Evolutionary conservation across 306 rosid genomes (phyloP).

Genomic region (Quercus suber): DNA sequence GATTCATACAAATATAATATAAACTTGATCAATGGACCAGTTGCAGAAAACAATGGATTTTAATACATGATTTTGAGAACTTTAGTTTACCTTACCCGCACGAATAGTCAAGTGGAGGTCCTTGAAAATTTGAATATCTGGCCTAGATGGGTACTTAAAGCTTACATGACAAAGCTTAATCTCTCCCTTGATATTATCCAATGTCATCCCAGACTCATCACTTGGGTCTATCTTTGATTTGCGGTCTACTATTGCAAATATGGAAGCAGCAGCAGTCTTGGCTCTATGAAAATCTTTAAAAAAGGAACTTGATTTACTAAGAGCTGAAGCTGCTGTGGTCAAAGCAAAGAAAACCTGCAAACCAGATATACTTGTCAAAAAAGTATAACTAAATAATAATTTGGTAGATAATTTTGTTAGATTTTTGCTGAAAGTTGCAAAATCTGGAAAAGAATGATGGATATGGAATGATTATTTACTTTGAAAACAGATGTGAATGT

Average conservation of each 20-base stretch:
- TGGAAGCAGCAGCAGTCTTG: slow-evolving; percentile 60
- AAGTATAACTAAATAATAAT: neutral
- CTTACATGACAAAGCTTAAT: slow-evolving; percentile 59
- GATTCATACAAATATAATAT: neutral
- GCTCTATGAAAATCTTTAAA: slow-evolving; percentile 62
- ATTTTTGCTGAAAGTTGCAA: neutral
- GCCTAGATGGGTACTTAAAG: slow-evolving; percentile 80
- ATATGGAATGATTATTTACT: slow-evolving; percentile 29
- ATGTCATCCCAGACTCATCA: slow-evolving; percentile 55
- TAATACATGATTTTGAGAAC: neutral
- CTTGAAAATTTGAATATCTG: slow-evolving; percentile 63
- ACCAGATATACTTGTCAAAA: neutral
- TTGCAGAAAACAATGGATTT: neutral
- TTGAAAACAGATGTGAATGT: slow-evolving; percentile 60
- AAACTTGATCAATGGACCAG: neutral
- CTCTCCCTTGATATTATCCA: slow-evolving; percentile 57
- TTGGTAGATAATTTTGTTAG: neutral
- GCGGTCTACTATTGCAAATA: slow-evolving; percentile 54
- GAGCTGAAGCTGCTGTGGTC: slow-evolving; percentile 26
- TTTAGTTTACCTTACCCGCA: slow-evolving; percentile 63
- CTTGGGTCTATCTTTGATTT: slow-evolving; percentile 61
- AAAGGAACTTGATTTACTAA: slow-evolving; percentile 59
- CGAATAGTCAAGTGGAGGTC: slow-evolving; percentile 66
- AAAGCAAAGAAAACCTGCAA: no score
- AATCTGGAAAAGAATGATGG: neutral